These are phyloP conservation scores for Vaccinium myrtillus DNA, from an alignment of 148 eudicot genomes.

Conservation along the genomic window DNA sequence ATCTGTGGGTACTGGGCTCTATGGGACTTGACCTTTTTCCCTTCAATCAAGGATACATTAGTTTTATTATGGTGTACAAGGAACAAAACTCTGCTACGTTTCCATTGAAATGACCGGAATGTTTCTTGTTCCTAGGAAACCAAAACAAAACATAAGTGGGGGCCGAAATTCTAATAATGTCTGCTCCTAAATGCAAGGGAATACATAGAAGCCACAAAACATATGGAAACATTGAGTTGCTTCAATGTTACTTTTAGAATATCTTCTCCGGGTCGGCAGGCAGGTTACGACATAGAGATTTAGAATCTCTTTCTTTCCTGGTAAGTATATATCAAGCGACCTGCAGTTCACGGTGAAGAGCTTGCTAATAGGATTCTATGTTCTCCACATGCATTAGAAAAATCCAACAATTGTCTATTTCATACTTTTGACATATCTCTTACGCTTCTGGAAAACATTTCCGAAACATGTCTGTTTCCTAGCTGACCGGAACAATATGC, in stretches of 20 bases:
- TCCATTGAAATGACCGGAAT: neutral
- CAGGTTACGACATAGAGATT: too few species aligned
- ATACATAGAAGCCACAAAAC: neutral
- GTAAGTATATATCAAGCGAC: too few species aligned
- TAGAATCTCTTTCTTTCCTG: too few species aligned
- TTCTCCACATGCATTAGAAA: neutral
- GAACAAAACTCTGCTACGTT: neutral
- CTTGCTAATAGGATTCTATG: too few species aligned
- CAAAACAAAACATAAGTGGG: neutral
- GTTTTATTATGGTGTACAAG: neutral
- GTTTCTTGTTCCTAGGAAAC: neutral
- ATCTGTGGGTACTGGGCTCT: neutral
- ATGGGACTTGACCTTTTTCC: neutral
- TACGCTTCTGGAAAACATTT: neutral
- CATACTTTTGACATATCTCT: neutral
- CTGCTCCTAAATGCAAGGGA: neutral
- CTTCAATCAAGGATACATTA: neutral
- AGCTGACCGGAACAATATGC: neutral
- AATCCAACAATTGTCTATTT: neutral
- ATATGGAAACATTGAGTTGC: neutral
- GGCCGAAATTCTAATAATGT: neutral
- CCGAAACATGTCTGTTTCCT: neutral
- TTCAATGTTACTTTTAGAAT: neutral
- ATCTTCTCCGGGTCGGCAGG: too few species aligned
- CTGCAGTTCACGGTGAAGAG: too few species aligned